These are phyloP conservation scores for Cladochytrium replicatum DNA, from an alignment of 192 early-diverging fungal genomes.

Conservation along the genomic window DNA sequence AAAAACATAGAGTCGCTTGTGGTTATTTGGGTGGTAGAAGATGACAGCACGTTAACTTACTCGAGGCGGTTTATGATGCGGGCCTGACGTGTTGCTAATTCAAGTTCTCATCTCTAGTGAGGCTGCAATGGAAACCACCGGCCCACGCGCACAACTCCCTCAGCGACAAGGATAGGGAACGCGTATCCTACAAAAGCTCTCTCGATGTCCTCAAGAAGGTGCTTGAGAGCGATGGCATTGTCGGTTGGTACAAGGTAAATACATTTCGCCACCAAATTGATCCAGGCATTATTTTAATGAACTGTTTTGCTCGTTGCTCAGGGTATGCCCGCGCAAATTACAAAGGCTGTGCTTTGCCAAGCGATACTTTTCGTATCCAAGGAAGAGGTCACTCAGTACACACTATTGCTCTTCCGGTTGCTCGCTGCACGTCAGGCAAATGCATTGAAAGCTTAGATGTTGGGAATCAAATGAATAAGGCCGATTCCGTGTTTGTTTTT, in stretches of 20 bases:
- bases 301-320: slow-evolving; percentile 10
- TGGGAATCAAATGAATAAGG: no score
- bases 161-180: slow-evolving; percentile 32
- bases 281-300: no score
- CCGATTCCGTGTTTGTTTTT: no score
- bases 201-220: slow-evolving; percentile 80
- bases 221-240: slow-evolving; percentile 64
- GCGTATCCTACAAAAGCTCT: slow-evolving; percentile 64
- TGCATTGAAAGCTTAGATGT: no score
- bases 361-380: slow-evolving; percentile 96
- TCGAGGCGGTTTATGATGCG: no score
- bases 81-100: no score
- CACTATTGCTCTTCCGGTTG: slow-evolving; percentile 45
- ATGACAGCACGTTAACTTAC: no score
- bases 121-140: slow-evolving; percentile 63
- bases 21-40: no score
- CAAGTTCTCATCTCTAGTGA: no score
- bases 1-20: no score
- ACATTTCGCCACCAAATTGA: no score
- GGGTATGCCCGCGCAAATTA: slow-evolving; percentile 95
- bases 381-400: slow-evolving; percentile 76
- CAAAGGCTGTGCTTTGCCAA: slow-evolving; percentile 98
- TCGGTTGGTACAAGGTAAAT: slow-evolving; percentile 87
- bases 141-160: slow-evolving; percentile 30
- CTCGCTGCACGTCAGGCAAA: no score